These are phyloP conservation scores for Scytalidium sp. DNA, from an alignment of 2,329 filamentous ascomycete genomes.

Conservation along the genomic window DNA sequence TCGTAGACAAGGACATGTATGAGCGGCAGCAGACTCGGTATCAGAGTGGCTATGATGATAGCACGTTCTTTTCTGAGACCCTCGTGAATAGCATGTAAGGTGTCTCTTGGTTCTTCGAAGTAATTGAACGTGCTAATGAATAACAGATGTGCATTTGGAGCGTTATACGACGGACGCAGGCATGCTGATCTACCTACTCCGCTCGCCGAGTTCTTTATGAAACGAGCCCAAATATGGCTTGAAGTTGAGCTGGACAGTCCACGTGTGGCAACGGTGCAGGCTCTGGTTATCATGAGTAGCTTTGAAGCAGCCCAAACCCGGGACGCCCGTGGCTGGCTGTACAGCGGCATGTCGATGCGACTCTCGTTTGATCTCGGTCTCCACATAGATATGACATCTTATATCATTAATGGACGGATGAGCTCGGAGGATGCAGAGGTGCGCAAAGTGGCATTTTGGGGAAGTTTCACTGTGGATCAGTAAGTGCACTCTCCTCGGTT, in stretches of 20 bases:
- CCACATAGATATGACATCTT: slow-evolving; percentile 36
- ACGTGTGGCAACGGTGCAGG: slow-evolving; percentile 42
- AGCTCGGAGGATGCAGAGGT: slow-evolving; percentile 35
- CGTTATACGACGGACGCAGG: slow-evolving; percentile 31
- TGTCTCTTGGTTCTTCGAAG: not conserved
- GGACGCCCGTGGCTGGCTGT: slow-evolving; percentile 43
- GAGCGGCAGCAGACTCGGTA: not conserved
- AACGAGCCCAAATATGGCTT: slow-evolving; percentile 39
- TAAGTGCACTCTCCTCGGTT: not conserved
- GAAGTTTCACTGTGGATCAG: slow-evolving; percentile 36
- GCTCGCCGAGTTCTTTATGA: slow-evolving; percentile 36
- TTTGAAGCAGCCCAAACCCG: slow-evolving; percentile 41
- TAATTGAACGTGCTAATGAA: not conserved
- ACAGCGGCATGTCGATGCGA: slow-evolving; percentile 39
- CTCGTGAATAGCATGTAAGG: not conserved
- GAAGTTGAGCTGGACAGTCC: slow-evolving; percentile 45
- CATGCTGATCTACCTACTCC: slow-evolving; percentile 33
- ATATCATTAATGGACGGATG: slow-evolving; percentile 36
- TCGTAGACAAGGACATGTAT: slow-evolving; percentile 38
- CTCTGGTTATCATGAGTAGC: slow-evolving; percentile 39
- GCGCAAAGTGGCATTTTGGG: slow-evolving; percentile 39
- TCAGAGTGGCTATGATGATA: not conserved
- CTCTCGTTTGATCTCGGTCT: slow-evolving; percentile 42
- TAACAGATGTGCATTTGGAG: slow-evolving; percentile 28
- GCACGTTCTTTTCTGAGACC: not conserved